phyloP scores from a whole-genome alignment of 352 stramenopile species.

The Globisporangium lucens region DNA sequence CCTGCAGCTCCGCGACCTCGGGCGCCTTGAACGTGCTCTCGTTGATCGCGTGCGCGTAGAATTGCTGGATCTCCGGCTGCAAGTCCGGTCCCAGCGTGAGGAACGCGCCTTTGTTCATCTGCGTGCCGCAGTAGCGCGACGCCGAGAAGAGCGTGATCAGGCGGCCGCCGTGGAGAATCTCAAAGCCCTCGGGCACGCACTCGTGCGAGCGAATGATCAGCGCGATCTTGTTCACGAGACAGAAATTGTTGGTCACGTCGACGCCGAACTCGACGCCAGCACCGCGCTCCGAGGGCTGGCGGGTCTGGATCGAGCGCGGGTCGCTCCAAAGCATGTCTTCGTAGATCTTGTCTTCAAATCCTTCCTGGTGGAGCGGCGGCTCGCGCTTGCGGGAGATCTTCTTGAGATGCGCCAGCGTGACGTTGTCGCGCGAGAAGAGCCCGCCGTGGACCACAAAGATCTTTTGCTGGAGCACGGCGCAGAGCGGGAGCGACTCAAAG shows the following conservation, averaged over 20 bases:
- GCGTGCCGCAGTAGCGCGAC: constrained; percentile 89
- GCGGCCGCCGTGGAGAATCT: constrained; percentile 86
- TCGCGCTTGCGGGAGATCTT: constrained; percentile 91
- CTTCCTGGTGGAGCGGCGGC: constrained; percentile 82
- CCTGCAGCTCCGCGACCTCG: constrained; percentile 69
- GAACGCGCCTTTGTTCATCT: constrained; percentile 93
- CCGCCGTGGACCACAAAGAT: constrained; percentile 95
- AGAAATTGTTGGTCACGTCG: constrained; percentile 93
- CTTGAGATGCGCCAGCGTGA: constrained; percentile 88
- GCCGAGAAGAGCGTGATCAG: constrained; percentile 92
- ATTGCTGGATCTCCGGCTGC: constrained; percentile 93
- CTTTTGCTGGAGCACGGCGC: constrained; percentile 85
- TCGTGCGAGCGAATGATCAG: constrained; percentile 93
- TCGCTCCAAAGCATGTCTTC: constrained; percentile 94
- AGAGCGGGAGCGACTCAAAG: constrained; percentile 90
- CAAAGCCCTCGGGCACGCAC: constrained; percentile 90
- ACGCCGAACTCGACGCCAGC: constrained; percentile 92
- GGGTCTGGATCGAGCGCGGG: constrained; percentile 69
- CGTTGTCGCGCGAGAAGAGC: constrained; percentile 90
- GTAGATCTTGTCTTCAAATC: constrained; percentile 92
- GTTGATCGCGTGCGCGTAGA: constrained; percentile 88
- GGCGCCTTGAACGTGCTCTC: constrained; percentile 73
- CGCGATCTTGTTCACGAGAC: constrained; percentile 90
- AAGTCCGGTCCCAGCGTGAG: constrained; percentile 88
- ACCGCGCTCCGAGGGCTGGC: constrained; percentile 82